These are phyloP conservation scores for Polytrichum formosum DNA, from an alignment of 225 moss, liverwort and hornwort species.

Conservation along the genomic window DNA sequence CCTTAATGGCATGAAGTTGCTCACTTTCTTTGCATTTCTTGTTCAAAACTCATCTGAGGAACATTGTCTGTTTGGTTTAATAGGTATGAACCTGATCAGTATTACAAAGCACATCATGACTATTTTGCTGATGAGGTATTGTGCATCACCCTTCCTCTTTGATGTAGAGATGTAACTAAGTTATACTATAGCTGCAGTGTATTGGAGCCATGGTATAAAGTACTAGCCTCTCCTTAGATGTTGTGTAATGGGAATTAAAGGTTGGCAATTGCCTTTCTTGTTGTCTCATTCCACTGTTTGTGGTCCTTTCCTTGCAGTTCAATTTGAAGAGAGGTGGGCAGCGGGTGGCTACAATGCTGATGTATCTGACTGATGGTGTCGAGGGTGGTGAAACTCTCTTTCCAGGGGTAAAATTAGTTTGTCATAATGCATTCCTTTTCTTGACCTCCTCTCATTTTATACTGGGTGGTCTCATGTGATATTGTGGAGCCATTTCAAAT, in stretches of 20 bases:
- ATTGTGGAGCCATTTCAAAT: too few relatives aligned
- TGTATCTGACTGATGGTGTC: slow-evolving; percentile 67
- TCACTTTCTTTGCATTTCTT: too few relatives aligned
- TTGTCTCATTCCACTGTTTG: too few relatives aligned
- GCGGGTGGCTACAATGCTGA: slow-evolving; percentile 74
- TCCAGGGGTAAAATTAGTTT: slow-evolving; percentile 37
- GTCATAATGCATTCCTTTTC: slow-evolving; percentile 1
- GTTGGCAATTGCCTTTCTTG: too few relatives aligned
- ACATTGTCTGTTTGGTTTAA: slow-evolving; percentile 10
- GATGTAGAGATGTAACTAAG: neutral
- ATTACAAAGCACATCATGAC: slow-evolving; percentile 72
- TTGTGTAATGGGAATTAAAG: too few relatives aligned
- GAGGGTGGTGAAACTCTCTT: slow-evolving; percentile 71
- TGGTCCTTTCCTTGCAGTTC: slow-evolving; percentile 26
- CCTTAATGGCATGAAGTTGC: too few relatives aligned
- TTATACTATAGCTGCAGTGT: too few relatives aligned
- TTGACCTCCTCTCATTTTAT: slow-evolving; percentile 4
- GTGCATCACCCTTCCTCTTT: neutral
- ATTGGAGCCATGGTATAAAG: too few relatives aligned
- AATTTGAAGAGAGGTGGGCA: slow-evolving; percentile 65
- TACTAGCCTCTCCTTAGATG: too few relatives aligned
- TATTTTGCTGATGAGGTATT: slow-evolving; percentile 71
- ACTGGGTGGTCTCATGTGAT: neutral
- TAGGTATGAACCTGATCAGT: slow-evolving; percentile 67
- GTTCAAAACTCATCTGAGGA: slow-evolving; percentile 11